Conservation (phyloP, 176 grass and related monocot genomes). For the Lolium perenne region DNA sequence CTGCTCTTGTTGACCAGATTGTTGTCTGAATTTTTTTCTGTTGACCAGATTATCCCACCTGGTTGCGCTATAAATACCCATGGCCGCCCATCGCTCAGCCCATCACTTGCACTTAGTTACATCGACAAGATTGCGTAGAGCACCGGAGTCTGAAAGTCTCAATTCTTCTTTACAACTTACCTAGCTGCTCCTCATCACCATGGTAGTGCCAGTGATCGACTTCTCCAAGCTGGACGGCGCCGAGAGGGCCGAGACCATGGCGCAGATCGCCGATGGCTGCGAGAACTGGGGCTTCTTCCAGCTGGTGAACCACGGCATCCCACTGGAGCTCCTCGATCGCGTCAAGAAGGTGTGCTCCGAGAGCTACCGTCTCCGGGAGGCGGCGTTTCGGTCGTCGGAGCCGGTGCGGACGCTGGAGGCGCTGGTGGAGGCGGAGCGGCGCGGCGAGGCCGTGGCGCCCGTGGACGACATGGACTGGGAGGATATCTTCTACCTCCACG, state of each 20-base stretch:
- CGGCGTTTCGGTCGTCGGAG: constrained; percentile 48
- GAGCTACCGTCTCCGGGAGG: constrained; percentile 56
- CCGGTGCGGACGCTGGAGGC: constrained; percentile 38
- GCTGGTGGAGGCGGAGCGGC: constrained; percentile 22
- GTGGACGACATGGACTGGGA: constrained; percentile 70
- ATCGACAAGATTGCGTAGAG: constrained; percentile 11
- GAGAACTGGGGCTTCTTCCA: constrained; percentile 69
- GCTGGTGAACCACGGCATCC: constrained; percentile 63
- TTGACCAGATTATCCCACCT: background rate
- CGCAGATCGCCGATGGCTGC: constrained; percentile 50
- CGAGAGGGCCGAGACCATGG: constrained; percentile 30
- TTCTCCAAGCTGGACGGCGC: constrained; percentile 58
- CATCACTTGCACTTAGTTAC: constrained; percentile 14
- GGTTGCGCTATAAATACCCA: constrained; percentile 30
- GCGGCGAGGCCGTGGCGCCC: constrained; percentile 33
- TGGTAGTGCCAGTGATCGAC: constrained; percentile 65
- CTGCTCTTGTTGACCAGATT: constrained; percentile 38
- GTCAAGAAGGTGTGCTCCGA: constrained; percentile 64
- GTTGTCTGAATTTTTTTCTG: background rate
- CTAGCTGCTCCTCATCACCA: background rate
- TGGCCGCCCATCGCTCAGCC: constrained; percentile 18
- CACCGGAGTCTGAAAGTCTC: background rate
- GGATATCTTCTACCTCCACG: constrained; percentile 67
- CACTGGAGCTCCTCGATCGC: constrained; percentile 51
- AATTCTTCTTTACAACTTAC: background rate